These are phyloP conservation scores for Colletotrichum trifolii DNA, from an alignment of 2,329 filamentous ascomycete genomes.

Conservation along the genomic window DNA sequence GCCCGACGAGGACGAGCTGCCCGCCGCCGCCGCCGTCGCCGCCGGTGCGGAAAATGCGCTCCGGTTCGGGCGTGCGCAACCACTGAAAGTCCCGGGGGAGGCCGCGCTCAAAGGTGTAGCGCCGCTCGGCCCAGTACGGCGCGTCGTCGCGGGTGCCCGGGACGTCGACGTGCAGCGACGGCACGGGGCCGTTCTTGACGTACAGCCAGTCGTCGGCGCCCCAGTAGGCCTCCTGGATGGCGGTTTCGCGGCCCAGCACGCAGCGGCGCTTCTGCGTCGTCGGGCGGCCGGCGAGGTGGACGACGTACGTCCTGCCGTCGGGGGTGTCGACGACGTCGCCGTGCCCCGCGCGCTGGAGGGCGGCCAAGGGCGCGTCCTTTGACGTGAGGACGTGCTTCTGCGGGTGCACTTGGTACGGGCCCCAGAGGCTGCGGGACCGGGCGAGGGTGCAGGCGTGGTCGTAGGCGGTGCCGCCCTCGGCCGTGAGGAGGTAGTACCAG, in stretches of 20 bases:
- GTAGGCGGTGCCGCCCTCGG: conserved; percentile 70
- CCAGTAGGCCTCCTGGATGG: conserved; percentile 71
- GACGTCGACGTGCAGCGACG: conserved; percentile 63
- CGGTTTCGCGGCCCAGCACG: conserved; percentile 65
- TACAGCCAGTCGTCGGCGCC: conserved; percentile 72
- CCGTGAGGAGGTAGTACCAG: conserved; percentile 70
- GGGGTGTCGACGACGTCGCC: conserved; percentile 65
- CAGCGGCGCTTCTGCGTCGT: conserved; percentile 63
- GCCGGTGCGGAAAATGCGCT: conserved; percentile 59
- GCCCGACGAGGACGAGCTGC: conserved; percentile 59
- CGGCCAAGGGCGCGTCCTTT: conserved; percentile 59
- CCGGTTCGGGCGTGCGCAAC: conserved; percentile 66
- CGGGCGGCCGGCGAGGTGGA: conserved; percentile 64
- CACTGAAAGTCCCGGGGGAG: conserved; percentile 67
- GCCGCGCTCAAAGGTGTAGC: conserved; percentile 58
- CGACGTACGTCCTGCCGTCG: conserved; percentile 64
- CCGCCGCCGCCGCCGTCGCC: conserved; percentile 44
- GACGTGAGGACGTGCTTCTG: conserved; percentile 67
- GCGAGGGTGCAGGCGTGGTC: conserved; percentile 71
- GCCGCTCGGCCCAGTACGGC: conserved; percentile 60
- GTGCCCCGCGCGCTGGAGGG: conserved; percentile 64
- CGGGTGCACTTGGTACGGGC: conserved; percentile 71
- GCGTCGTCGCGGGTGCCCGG: conserved; percentile 59
- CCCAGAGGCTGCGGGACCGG: conserved; percentile 63
- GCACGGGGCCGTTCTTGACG: conserved; percentile 67